Evolutionary conservation across 2,329 filamentous ascomycete genomes (phyloP).

Genomic region (Mycosphaerella arachidis): DNA sequence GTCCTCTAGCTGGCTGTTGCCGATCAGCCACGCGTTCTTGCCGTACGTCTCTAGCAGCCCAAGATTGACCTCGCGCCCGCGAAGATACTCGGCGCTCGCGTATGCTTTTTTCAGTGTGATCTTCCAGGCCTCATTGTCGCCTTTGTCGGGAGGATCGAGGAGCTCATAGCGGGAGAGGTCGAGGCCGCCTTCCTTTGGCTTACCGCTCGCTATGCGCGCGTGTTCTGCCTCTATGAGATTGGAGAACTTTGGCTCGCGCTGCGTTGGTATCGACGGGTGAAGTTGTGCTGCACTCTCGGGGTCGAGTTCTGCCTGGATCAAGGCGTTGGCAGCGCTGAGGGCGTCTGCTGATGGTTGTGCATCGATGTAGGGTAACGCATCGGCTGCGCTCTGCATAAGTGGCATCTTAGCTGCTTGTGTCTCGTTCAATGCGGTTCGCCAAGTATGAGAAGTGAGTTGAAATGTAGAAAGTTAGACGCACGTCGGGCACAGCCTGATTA

Average conservation of each 20-base stretch:
- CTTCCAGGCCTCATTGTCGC: conserved; percentile 46
- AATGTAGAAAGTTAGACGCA: too few relatives aligned
- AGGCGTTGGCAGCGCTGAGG: conserved; percentile 61
- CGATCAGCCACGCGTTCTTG: conserved; percentile 86
- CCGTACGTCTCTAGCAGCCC: conserved; percentile 74
- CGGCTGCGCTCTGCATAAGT: conserved; percentile 65
- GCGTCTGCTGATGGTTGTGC: conserved; percentile 59
- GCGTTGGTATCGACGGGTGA: conserved; percentile 57
- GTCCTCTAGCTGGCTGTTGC: conserved; percentile 74
- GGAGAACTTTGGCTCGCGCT: conserved; percentile 55
- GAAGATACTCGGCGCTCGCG: conserved; percentile 55
- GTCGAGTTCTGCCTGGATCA: conserved; percentile 64
- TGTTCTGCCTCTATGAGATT: conserved; percentile 65
- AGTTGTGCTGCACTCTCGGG: conserved; percentile 45
- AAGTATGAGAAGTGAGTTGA: neutral
- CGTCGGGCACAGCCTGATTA: too few relatives aligned
- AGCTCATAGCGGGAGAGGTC: conserved; percentile 81
- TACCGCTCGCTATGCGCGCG: conserved; percentile 57
- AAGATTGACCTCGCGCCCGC: conserved; percentile 57
- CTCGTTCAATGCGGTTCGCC: neutral
- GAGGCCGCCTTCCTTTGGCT: conserved; percentile 50
- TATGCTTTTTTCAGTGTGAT: conserved; percentile 53
- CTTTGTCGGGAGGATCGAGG: conserved; percentile 54
- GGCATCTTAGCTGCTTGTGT: conserved; percentile 49
- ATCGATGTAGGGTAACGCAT: conserved; percentile 86